phyloP scores from a whole-genome alignment of 805 yeast genomes.

The Nakazawaea ernobii region DNA sequence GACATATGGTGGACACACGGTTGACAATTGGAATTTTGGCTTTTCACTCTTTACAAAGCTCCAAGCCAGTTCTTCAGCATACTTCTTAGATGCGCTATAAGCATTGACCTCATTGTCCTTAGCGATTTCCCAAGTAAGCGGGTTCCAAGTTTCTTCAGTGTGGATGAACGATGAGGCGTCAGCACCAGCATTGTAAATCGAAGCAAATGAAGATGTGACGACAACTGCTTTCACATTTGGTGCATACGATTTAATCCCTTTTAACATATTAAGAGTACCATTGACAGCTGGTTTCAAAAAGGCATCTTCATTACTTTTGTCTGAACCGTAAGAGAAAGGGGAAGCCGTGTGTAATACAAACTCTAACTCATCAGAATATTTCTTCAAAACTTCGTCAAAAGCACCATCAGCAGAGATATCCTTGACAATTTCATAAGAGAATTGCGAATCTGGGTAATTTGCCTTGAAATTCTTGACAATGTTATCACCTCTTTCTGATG shows the following conservation, averaged over 20 bases:
- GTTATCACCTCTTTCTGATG: conserved; percentile 35
- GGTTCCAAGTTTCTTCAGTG: conserved; percentile 31
- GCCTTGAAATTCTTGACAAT: conserved; percentile 25
- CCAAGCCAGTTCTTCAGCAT: conserved; percentile 42
- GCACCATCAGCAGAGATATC: conserved; percentile 34
- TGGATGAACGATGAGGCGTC: conserved; percentile 7
- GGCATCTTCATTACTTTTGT: conserved; percentile 33
- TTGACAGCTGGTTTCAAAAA: conserved; percentile 40
- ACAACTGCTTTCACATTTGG: conserved; percentile 38
- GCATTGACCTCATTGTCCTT: conserved; percentile 16
- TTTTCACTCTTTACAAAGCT: conserved; percentile 27
- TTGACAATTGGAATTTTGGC: conserved; percentile 25
- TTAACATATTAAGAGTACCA: conserved; percentile 38
- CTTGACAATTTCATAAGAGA: conserved; percentile 26
- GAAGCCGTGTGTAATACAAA: conserved; percentile 48
- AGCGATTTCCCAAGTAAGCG: conserved; percentile 15
- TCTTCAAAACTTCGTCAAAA: conserved; percentile 39
- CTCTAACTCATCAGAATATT: conserved; percentile 31
- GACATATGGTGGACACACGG: conserved; percentile 28
- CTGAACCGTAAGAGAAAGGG: conserved; percentile 35
- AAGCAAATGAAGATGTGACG: conserved; percentile 48
- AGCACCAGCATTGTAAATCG: conserved; percentile 19
- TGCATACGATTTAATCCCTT: conserved; percentile 31
- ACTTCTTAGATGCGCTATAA: conserved; percentile 34
- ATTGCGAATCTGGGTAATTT: conserved; percentile 21